Evolutionary conservation across 176 grass and related monocot genomes (phyloP), one percentile per base, ranked within the genome.

Genomic region (Otatea glauca): DNA sequence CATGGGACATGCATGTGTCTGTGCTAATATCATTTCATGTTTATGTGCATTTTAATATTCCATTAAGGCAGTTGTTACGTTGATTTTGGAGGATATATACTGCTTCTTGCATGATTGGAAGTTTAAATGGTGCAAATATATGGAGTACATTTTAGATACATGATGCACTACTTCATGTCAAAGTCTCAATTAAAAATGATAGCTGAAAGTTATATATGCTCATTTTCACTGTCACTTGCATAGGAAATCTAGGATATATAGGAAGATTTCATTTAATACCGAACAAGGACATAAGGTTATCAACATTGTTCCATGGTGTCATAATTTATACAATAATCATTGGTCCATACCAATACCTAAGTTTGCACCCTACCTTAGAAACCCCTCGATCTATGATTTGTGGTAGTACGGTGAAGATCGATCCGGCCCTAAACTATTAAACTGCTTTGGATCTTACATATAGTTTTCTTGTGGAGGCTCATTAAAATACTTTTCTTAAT

Each of bases 1-100:
- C 85, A 87, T 91, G 85, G 80, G 69, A 47, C 73, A 77, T 67
- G 58, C 63, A 58, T 79, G 74, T 73, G 48, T 56, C 21, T 62
- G 12, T 65, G 43, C 35, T 63, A 4, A 17, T 73, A 7, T 25
- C 56, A 32, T 72, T 21, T 51, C 9, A 35, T 79, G 15, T 18
- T 58, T 45, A 63, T 44, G 45, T 47, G 58, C 38, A 72, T 65
- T 37, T 71, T 67, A 39, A 41, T 9, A 17, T 50, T 7, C 6
- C 41, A 32, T 9, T 25, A 53, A 74, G 16, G 5, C 6, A 16
- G n/a, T 39, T 27, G 35, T 4, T 51, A 38, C 9, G 15, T 56
- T 59, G 9, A 29, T 71, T 81, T 71, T 32, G 21, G 13, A 69
- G 34, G 65, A 53, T 56, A 24, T 9, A 29, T 6, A 27, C 63